Evolutionary conservation across 164 flowering plant genomes (phyloP).

Genomic region (Liriodendron chinense): DNA sequence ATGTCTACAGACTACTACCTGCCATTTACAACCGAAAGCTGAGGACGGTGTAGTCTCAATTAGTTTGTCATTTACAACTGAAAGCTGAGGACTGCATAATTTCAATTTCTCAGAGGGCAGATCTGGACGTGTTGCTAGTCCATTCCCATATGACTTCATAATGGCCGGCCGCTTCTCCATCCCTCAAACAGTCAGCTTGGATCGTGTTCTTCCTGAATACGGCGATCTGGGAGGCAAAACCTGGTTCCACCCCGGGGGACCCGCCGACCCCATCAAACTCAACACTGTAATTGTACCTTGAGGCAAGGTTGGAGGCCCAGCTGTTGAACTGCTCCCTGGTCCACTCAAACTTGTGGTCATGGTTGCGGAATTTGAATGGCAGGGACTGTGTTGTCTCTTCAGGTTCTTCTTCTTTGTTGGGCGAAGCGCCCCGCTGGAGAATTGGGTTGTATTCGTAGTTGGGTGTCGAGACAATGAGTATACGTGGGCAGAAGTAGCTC

Average conservation of each 20-base stretch:
- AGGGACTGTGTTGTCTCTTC: constrained; percentile 49
- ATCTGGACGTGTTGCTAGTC: constrained; percentile 18
- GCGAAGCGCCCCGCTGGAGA: constrained; percentile 43
- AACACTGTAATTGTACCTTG: constrained; percentile 63
- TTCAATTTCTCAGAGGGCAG: not conserved
- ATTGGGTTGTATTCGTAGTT: constrained; percentile 89
- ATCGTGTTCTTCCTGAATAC: constrained; percentile 48
- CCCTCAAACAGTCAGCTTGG: constrained; percentile 9
- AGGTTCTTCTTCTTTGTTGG: constrained; percentile 54
- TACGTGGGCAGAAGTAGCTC: constrained; percentile 58
- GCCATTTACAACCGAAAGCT: not conserved
- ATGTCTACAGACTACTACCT: not conserved
- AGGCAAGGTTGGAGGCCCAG: constrained; percentile 77
- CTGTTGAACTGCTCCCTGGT: constrained; percentile 70
- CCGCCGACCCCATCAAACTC: constrained; percentile 96
- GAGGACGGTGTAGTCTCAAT: not conserved
- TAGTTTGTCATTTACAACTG: not conserved
- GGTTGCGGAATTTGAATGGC: constrained; percentile 76
- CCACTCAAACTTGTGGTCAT: constrained; percentile 99
- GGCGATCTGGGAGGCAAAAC: constrained; percentile 97
- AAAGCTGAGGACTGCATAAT: not conserved
- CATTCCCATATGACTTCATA: constrained; percentile 68
- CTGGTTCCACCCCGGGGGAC: constrained; percentile 64
- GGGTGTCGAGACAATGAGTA: constrained; percentile 91
- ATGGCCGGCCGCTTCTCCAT: constrained; percentile 13